Percentiles rank a stretch among this genome's conserved stretches.
These are phyloP conservation scores for Polyporus arcularius DNA, from an alignment of 768 basidiomycete species.

Conservation along the genomic window DNA sequence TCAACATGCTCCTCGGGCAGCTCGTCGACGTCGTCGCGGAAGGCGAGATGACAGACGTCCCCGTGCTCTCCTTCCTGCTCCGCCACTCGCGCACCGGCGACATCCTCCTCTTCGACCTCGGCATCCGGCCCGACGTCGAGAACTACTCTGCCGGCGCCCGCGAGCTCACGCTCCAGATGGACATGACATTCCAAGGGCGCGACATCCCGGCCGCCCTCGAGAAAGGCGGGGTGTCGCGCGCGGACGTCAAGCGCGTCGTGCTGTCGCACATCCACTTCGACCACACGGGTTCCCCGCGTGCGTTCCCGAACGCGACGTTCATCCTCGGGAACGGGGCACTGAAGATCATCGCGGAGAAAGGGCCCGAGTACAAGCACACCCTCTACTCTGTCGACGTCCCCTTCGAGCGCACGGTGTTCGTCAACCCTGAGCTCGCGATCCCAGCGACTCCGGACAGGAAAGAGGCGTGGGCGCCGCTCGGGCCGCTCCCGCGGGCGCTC, in stretches of 20 bases:
- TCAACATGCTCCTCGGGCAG: constrained; percentile 40
- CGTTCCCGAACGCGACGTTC: constrained; percentile 50
- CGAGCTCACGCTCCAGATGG: constrained; percentile 8
- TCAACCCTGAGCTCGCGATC: constrained; percentile 18
- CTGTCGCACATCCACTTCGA: constrained; percentile 59
- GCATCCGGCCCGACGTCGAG: constrained; percentile 46
- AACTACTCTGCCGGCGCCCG: constrained; percentile 38
- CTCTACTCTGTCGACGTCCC: constrained; percentile 20
- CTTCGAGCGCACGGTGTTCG: constrained; percentile 7
- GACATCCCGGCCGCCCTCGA: constrained; percentile 48
- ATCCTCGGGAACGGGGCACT: constrained; percentile 46
- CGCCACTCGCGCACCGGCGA: constrained; percentile 39
- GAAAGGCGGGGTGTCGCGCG: constrained; percentile 48
- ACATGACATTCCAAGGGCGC: constrained; percentile 9
- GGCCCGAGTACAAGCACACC: constrained; percentile 40
- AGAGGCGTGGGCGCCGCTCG: constrained; percentile 37
- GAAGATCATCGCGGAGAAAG: constrained; percentile 39
- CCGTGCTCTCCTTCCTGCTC: constrained; percentile 54
- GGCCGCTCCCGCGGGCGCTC: constrained; percentile 43
- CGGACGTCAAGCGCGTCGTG: constrained; percentile 45
- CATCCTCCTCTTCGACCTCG: constrained; percentile 53
- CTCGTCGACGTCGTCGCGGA: constrained; percentile 34
- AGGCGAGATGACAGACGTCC: constrained; percentile 33
- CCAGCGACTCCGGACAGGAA: constrained; percentile 23
- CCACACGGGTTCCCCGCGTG: constrained; percentile 45